Base-by-base conservation (phyloP, 441 rosid genomes). In the Macaranga tanarius region DNA sequence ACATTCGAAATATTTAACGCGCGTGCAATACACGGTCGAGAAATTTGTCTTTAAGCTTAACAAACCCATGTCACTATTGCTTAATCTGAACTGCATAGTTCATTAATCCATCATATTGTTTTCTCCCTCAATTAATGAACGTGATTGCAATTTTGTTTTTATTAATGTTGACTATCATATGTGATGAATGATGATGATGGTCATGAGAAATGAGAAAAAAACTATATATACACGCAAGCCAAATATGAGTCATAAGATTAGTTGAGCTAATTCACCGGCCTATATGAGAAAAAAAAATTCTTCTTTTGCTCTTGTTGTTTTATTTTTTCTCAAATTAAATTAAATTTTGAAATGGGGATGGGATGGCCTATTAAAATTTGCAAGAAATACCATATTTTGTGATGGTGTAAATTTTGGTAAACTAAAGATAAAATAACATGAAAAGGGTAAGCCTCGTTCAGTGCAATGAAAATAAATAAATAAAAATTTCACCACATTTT, bases 191-290 rank as follows among this genome's bases (percentile, higher is more conserved):
- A 12, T 34, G 15, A 9, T 54, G 71, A 73, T 74, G 65, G 26
- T 26, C 23, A 42, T 57, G 60, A 5, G n/a, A 23, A 48, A 42
- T 40, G 62, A 42, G 4, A 40, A 55, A 34, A 34, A 34, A 26
- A 34, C 23, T 45, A 19, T 9, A 50, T 48, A 55, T 8, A 62
- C 31, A 64, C 52, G 31, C 62, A 73, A 73, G 66, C 65, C 47
- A 67, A 51, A 69, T 34, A 52, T 10, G 76, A 69, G 73, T 75
- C 70, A 61, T 78, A 44, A 70, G 70, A 76, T 80, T 83, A 76
- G 85, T 81, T 81, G 86, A 77, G 79, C 86, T 83, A 84, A 80
- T 81, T 73, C 76, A 72, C 83, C 82, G 76, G 50, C 84, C 85
- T 75, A 68, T 13, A 25, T 52, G 9, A 25, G 72, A 55, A 20